phyloP scores from a whole-genome alignment of 805 yeast species.

The Yamadazyma endophytica region DNA sequence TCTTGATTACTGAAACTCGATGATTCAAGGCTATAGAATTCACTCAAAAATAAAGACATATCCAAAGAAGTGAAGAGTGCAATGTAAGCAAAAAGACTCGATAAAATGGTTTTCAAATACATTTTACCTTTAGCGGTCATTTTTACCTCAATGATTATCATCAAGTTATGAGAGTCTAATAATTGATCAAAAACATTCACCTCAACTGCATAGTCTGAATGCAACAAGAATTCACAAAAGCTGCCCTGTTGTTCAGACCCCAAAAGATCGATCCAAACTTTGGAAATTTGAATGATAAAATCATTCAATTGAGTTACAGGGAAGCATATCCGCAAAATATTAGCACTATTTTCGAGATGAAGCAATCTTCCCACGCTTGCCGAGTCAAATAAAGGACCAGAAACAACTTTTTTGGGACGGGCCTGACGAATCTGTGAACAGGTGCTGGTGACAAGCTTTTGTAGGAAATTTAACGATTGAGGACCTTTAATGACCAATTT shows the following conservation, averaged over 20 bases:
- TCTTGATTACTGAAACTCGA: conserved; percentile 40
- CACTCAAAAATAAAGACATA: too few relatives aligned
- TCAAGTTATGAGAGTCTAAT: conserved; percentile 28
- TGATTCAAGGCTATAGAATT: conserved; percentile 43
- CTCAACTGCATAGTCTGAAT: conserved; percentile 24
- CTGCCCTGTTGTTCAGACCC: conserved; percentile 62
- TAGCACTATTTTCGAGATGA: conserved; percentile 12
- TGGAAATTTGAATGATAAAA: conserved; percentile 7
- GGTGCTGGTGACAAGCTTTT: conserved; percentile 53
- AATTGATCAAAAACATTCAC: conserved; percentile 43
- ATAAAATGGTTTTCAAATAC: conserved; percentile 29
- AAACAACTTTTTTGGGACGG: too few relatives aligned
- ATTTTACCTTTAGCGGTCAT: conserved; percentile 46
- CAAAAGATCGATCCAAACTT: conserved; percentile 52
- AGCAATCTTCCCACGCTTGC: conserved; percentile 13
- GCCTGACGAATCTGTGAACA: too few relatives aligned
- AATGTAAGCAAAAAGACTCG: conserved; percentile 21
- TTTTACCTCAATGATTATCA: conserved; percentile 45
- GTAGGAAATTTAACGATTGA: conserved; percentile 55
- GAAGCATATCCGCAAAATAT: conserved; percentile 23
- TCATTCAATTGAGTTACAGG: conserved; percentile 23
- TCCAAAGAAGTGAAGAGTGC: too few relatives aligned
- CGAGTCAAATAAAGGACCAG: conserved; percentile 16
- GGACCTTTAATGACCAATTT: conserved; percentile 62
- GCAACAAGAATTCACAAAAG: conserved; percentile 36